Percentiles rank a stretch among this genome's conserved stretches.
Evolutionary conservation across 441 rosid genomes (phyloP).

Genomic region (Viola pubescens): DNA sequence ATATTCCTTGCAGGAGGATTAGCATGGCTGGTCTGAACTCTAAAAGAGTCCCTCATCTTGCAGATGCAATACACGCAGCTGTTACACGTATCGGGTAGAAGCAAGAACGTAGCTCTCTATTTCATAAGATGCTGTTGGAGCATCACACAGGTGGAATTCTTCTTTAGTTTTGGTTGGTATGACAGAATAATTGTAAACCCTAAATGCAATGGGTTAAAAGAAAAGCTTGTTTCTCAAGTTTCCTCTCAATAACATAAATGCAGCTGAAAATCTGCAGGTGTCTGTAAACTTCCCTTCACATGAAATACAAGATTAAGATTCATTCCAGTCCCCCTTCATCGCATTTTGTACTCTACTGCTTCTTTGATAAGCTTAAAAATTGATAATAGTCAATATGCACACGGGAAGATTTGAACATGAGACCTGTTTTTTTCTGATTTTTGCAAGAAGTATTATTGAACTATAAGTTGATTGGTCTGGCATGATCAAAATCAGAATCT

Average conservation of each 20-base stretch:
- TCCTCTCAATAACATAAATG: neutral
- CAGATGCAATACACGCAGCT: slow-evolving; percentile 74
- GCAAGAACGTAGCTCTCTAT: neutral
- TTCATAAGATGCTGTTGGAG: neutral
- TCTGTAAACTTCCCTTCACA: too few species aligned
- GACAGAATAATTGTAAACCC: slow-evolving; percentile 12
- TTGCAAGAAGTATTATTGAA: too few species aligned
- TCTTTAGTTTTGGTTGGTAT: neutral
- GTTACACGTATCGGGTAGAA: slow-evolving; percentile 31
- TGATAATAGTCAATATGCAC: too few species aligned
- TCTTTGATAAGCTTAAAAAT: too few species aligned
- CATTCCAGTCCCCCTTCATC: too few species aligned
- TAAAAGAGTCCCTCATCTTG: slow-evolving; percentile 73
- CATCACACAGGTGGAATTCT: neutral
- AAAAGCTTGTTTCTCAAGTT: slow-evolving; percentile 1
- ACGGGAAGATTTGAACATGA: too few species aligned
- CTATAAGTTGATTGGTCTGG: too few species aligned
- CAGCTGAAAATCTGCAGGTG: neutral
- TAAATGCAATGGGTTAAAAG: neutral
- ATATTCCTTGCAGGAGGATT: slow-evolving; percentile 56
- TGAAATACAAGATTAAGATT: too few species aligned
- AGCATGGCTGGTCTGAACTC: slow-evolving; percentile 97
- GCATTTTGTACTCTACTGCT: too few species aligned
- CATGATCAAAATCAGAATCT: too few species aligned
- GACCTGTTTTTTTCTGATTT: too few species aligned